Evolutionary conservation across 257 asterid species (phyloP).

Genomic region (Jacaranda mimosifolia): DNA sequence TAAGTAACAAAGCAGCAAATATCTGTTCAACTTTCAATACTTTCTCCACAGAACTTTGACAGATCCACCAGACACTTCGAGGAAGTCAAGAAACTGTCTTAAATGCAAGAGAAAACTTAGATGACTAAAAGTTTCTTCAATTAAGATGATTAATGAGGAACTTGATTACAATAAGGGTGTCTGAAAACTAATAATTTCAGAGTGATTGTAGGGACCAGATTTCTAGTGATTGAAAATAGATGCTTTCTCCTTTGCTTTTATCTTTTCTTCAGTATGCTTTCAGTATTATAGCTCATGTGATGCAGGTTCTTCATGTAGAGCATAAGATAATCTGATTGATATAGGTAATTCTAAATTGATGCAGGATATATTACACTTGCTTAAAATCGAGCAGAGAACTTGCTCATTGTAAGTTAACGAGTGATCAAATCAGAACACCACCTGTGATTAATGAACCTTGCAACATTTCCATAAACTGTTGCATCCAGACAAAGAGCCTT

Average conservation of each 20-base stretch:
- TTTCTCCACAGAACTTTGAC: neutral
- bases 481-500: constrained; percentile 68
- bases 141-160: neutral
- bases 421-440: neutral
- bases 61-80: neutral
- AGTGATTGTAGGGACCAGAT: too few relatives aligned
- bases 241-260: too few relatives aligned
- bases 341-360: too few relatives aligned
- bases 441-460: constrained; percentile 76
- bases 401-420: too few relatives aligned
- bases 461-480: constrained; percentile 61
- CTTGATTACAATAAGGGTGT: neutral
- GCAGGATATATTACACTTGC: too few relatives aligned
- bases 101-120: neutral
- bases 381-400: too few relatives aligned
- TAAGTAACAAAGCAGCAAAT: constrained; percentile 28
- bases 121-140: neutral
- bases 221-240: too few relatives aligned
- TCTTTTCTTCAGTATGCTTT: too few relatives aligned
- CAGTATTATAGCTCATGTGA: too few relatives aligned
- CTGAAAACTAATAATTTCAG: neutral
- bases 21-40: neutral
- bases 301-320: too few relatives aligned
- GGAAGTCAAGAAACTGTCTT: neutral
- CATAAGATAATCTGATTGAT: too few relatives aligned